These are phyloP conservation scores for Yarrowia bubula DNA, from an alignment of 805 yeast genomes.

Conservation along the genomic window DNA sequence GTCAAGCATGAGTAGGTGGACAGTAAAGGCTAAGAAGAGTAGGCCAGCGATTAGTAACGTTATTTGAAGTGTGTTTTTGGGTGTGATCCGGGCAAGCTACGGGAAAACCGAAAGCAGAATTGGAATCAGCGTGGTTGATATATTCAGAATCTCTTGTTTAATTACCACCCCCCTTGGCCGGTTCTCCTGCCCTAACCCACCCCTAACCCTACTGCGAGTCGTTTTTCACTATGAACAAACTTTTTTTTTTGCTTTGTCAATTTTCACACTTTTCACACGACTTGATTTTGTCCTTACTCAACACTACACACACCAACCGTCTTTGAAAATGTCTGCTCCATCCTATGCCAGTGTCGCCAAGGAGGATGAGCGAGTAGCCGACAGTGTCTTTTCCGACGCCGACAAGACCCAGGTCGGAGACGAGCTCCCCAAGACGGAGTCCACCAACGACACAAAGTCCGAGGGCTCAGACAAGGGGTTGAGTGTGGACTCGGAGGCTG, in stretches of 20 bases:
- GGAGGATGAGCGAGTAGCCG: constrained; percentile 34
- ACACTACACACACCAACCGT: constrained; percentile 22
- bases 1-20: too few species aligned
- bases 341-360: constrained; percentile 37
- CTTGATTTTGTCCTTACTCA: background rate
- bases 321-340: constrained; percentile 29
- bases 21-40: too few species aligned
- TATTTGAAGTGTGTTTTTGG: too few species aligned
- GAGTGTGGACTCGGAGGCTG: constrained; percentile 30
- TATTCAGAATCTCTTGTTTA: too few species aligned
- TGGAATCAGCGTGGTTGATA: background rate
- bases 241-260: constrained; percentile 16
- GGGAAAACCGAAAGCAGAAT: background rate
- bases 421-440: too few species aligned
- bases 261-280: constrained; percentile 24
- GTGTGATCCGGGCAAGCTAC: background rate
- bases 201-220: constrained; percentile 24
- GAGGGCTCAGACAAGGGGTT: background rate
- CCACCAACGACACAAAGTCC: too few species aligned
- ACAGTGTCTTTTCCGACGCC: background rate
- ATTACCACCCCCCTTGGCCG: background rate
- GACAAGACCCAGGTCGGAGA: background rate
- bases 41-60: too few species aligned
- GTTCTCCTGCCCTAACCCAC: background rate
- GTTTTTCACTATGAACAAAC: constrained; percentile 12